phyloP scores from a whole-genome alignment of 257 asterid genomes.

The Rehmannia glutinosa region DNA sequence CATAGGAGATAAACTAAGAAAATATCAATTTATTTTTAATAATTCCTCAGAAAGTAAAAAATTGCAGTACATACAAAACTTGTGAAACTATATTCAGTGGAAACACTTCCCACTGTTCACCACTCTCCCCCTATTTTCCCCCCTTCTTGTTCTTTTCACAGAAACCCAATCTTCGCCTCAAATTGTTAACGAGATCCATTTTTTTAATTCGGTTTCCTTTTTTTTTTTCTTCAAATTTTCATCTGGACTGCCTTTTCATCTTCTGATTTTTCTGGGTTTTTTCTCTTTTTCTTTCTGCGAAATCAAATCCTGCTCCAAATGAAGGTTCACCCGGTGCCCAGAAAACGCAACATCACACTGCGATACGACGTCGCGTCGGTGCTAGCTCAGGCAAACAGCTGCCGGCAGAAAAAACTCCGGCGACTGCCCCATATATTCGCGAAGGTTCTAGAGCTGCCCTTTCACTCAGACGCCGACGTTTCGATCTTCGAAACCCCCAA shows the following conservation, averaged over 20 bases:
- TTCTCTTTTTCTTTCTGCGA: no score
- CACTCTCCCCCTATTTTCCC: no score
- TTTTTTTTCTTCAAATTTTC: not conserved
- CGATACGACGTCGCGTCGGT: conserved; percentile 60
- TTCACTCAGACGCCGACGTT: conserved; percentile 67
- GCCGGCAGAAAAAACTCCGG: conserved; percentile 69
- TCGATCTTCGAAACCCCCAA: conserved; percentile 51
- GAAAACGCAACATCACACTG: conserved; percentile 52
- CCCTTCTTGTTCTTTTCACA: not conserved
- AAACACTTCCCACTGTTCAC: no score
- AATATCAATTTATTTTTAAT: no score
- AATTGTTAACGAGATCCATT: not conserved
- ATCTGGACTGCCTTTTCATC: not conserved
- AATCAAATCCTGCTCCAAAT: conserved; percentile 12
- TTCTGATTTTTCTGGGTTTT: not conserved
- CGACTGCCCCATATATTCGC: conserved; percentile 81
- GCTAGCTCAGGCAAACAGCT: conserved; percentile 42
- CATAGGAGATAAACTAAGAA: no score
- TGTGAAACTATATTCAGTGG: no score
- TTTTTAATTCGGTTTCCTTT: not conserved
- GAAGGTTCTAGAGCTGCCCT: conserved; percentile 78
- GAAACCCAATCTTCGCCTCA: not conserved
- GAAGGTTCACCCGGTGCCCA: conserved; percentile 78
- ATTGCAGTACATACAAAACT: no score
- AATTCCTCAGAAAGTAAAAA: no score